Evolutionary conservation across 2,329 filamentous ascomycete species (phyloP), one percentile per base, ranked within the genome.

Genomic region (Nemania sp.): DNA sequence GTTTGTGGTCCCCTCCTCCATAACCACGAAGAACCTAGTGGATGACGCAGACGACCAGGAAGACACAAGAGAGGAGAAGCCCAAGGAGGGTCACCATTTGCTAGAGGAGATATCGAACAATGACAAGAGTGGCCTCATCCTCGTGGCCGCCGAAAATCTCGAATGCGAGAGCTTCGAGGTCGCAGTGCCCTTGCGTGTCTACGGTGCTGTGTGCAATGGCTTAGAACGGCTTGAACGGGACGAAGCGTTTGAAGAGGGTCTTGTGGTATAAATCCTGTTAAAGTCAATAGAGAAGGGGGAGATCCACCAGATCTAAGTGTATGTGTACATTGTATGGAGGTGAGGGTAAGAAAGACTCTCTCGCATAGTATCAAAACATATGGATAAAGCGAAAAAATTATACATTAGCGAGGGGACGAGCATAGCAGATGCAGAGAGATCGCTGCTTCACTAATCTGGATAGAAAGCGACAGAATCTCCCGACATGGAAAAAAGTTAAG

Each of bases 121-220:
- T 77, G 93, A 97, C 72, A 86, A 93, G 49, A 93, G 93, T 1
- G 87, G 90, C 0, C 80, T 87, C 26, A 87, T 96, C 15, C 84
- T 94, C 59, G 92, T 93, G 18, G 92, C 93, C 0, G 88, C 91
- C 58, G 93, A 97, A 81, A 89, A 89, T 70, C 76, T 97, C 59
- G 86, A 90, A 8, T 95, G 93, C 74, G 94, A 97, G 82, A 97
- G 92, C 74, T 97, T 97, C 80, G 94, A 97, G 79, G 92, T 97
- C 53, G 89, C 90, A 38, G 93, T 97, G 53, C 94, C 94, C 27
- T 82, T 98, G 71, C 88, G 89, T 58, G 92, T 98, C 10, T 97
- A 97, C 76, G 89, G 89, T 47, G 87, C 88, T 20, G 84, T 87
- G 41, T 85, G 86, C 66, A 86, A 82, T 60, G 87, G 87, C 7